Conservation (phyloP, 2,329 filamentous ascomycete genomes). For the Aspergillus oerlinghausenensis region DNA sequence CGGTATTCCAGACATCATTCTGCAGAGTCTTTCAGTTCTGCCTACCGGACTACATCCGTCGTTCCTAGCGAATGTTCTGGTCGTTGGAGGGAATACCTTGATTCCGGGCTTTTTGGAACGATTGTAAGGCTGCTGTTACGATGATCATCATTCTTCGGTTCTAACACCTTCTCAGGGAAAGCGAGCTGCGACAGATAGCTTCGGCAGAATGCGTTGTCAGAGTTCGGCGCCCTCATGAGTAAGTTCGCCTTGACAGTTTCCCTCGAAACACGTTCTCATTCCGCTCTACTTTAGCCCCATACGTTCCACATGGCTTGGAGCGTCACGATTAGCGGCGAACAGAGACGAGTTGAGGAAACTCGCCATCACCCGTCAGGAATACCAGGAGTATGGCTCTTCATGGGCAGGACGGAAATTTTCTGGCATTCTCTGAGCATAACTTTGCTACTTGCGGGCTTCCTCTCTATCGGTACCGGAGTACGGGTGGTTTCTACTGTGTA, state of each 20-base stretch:
- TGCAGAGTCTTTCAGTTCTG: conserved; percentile 69
- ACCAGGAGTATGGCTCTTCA: conserved; percentile 74
- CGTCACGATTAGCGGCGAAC: conserved; percentile 69
- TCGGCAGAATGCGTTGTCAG: conserved; percentile 75
- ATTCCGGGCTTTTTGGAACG: conserved; percentile 78
- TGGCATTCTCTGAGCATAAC: conserved; percentile 19
- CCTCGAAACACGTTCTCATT: conserved; percentile 5
- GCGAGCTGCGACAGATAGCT: conserved; percentile 66
- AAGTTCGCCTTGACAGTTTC: conserved; percentile 21
- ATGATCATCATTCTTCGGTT: background rate
- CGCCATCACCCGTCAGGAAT: conserved; percentile 81
- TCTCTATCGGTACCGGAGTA: background rate
- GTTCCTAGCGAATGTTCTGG: conserved; percentile 78
- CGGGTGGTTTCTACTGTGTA: background rate
- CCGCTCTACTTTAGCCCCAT: conserved; percentile 51
- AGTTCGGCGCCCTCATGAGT: conserved; percentile 64
- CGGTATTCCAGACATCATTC: conserved; percentile 75
- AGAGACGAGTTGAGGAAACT: conserved; percentile 59
- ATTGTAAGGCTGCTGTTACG: conserved; percentile 44
- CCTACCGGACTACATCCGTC: conserved; percentile 81
- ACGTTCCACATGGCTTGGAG: conserved; percentile 79
- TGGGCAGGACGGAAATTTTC: conserved; percentile 73
- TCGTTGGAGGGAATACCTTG: conserved; percentile 80
- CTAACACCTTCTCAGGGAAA: conserved; percentile 42
- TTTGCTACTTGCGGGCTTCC: background rate